These are phyloP conservation scores for Filosporella fistucella DNA, from an alignment of 495 filamentous ascomycete genomes.

Conservation along the genomic window DNA sequence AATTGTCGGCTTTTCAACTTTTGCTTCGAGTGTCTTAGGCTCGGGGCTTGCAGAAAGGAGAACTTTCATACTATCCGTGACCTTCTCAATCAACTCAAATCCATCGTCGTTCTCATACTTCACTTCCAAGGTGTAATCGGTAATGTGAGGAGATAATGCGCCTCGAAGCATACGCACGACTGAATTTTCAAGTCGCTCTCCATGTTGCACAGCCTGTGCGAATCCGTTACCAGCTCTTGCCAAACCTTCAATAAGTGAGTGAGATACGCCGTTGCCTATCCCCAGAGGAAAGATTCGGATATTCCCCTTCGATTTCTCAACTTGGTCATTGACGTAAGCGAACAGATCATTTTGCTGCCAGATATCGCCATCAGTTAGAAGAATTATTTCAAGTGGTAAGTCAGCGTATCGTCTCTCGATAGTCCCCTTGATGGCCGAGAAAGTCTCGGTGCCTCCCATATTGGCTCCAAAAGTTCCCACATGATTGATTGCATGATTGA, in stretches of 20 bases:
- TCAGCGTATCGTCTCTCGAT: constrained; percentile 45
- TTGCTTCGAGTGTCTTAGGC: background rate
- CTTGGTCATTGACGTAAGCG: constrained; percentile 43
- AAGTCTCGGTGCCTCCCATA: constrained; percentile 69
- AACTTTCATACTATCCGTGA: constrained; percentile 36
- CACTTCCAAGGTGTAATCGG: constrained; percentile 55
- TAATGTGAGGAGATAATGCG: constrained; percentile 56
- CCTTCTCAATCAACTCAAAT: constrained; percentile 53
- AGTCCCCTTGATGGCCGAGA: constrained; percentile 43
- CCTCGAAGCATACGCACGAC: constrained; percentile 70
- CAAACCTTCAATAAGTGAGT: constrained; percentile 63
- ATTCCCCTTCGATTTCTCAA: constrained; percentile 38
- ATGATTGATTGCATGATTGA: constrained; percentile 46
- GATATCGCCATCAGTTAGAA: constrained; percentile 71
- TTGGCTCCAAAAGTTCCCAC: constrained; percentile 42
- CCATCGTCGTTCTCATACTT: constrained; percentile 49
- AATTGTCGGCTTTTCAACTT: constrained; percentile 35
- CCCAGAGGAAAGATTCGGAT: constrained; percentile 64
- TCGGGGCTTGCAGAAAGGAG: constrained; percentile 5
- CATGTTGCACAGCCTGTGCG: constrained; percentile 50
- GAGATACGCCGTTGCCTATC: constrained; percentile 56
- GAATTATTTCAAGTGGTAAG: constrained; percentile 56
- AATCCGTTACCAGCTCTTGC: constrained; percentile 65
- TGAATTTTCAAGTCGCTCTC: constrained; percentile 58
- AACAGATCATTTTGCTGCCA: constrained; percentile 55